These are phyloP conservation scores for Colletotrichum sp. DNA, from an alignment of 2,329 filamentous ascomycete genomes.

Conservation along the genomic window DNA sequence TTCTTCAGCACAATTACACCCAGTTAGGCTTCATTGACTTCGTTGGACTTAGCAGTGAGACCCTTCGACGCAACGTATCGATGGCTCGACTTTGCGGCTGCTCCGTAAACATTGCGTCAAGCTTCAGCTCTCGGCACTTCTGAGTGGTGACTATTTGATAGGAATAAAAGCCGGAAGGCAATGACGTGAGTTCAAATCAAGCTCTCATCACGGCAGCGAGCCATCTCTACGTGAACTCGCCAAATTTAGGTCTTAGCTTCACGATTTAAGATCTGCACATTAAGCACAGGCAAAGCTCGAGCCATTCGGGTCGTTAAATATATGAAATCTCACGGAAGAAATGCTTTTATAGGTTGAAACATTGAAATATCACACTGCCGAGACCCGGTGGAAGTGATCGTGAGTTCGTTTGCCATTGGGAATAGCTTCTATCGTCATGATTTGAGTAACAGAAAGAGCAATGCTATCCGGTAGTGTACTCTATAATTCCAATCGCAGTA, in stretches of 20 bases:
- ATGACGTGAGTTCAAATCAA: fast-evolving
- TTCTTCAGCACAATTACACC: neutral
- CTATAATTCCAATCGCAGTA: too few relatives aligned
- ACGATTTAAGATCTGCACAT: neutral
- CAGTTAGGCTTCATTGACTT: fast-evolving
- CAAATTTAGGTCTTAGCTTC: neutral
- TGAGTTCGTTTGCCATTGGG: fast-evolving
- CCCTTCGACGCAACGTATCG: fast-evolving
- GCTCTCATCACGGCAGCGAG: neutral
- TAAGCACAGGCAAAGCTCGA: too few relatives aligned
- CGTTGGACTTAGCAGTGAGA: fast-evolving
- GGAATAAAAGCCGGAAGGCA: neutral
- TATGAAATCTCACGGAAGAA: fast-evolving
- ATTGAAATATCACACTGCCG: neutral
- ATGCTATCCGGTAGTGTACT: too few relatives aligned
- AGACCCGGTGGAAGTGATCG: fast-evolving
- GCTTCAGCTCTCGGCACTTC: neutral
- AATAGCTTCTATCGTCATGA: neutral
- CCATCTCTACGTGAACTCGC: neutral
- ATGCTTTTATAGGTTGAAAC: neutral
- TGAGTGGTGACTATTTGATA: fast-evolving
- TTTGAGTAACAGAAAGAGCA: neutral
- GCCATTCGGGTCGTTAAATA: neutral
- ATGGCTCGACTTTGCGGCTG: neutral
- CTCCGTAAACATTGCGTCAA: fast-evolving